Evolutionary conservation across 1,284 basidiomycete species (phyloP).

Genomic region (Sporisorium reilianum): DNA sequence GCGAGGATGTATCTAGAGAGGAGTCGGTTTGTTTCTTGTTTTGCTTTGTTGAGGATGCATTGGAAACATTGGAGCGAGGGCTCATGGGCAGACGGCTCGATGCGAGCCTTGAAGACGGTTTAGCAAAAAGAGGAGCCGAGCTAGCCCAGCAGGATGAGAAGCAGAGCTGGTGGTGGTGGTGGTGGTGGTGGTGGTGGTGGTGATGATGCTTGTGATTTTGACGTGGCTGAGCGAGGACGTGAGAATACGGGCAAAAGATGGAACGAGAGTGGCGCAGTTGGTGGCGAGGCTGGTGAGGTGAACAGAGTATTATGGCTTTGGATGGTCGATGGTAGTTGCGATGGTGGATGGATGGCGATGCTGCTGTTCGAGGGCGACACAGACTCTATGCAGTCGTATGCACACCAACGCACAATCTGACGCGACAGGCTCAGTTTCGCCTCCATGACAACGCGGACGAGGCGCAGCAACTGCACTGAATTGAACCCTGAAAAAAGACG

Average conservation of each 20-base stretch:
- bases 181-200: not conserved
- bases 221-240: not conserved
- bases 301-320: too few relatives aligned
- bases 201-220: not conserved
- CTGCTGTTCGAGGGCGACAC: not conserved
- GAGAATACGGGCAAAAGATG: not conserved
- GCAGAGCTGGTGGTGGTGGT: not conserved
- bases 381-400: not conserved
- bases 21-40: slow-evolving; percentile 32
- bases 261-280: slow-evolving; percentile 8
- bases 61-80: slow-evolving; percentile 34
- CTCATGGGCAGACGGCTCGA: slow-evolving; percentile 24
- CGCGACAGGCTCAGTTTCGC: not conserved
- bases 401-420: not conserved
- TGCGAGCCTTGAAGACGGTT: slow-evolving; percentile 2
- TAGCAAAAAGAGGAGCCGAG: not conserved
- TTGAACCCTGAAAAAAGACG: not conserved
- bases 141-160: not conserved
- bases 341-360: slow-evolving; percentile 4
- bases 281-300: not conserved
- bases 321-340: not conserved
- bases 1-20: not conserved
- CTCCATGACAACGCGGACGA: not conserved
- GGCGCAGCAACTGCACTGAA: too few relatives aligned
- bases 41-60: slow-evolving; percentile 35